Evolutionary conservation across 2,329 filamentous ascomycete species (phyloP), one percentile per base, ranked within the genome.

Genomic region (Sphaerulina musiva): DNA sequence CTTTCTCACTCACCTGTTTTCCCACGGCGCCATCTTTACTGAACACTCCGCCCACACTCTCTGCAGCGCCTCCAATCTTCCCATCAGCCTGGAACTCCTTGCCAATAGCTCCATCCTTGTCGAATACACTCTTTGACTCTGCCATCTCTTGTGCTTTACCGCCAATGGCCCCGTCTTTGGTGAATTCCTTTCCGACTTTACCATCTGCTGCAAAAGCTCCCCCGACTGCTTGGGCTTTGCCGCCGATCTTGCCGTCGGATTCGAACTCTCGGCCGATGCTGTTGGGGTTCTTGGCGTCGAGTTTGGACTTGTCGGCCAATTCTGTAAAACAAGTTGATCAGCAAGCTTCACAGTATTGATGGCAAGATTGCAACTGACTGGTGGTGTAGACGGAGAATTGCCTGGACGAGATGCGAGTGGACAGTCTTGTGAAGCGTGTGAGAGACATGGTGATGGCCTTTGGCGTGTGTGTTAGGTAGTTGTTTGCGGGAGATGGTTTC

Each of bases 181-280:
- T 50, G 38, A 55, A 55, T 11, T 55, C 20, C 29, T 55, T 50
- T 6, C 53, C 53, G 20, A 55, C 44, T 6, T 38, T 48, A 12
- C 46, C 52, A 8, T 54, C 52, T 26, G 52, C 46, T 9, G 52
- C 52, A 23, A 54, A 54, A 6, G 52, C 46, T 17, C 52, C 52
- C 1, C 53, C 53, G 10, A 55, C 45, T 20, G 46, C 41, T 41
- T 55, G 42, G 0, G 47, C 53, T 14, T 34, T 29, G 17, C 42
- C 36, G 6, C 53, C 53, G 26, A 56, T 53, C 17, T 51, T 51
- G 40, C 48, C 48, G 12, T 51, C 48, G 6, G 48, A 51, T 39
- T 51, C 48, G 41, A 51, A 51, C 26, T 51, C 40, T 1, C 48
- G 48, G 11, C 48, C 48, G 12, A 51, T 26, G 31, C 26, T 44